A percentile compares a stretch with the other conserved stretches of the same genome.
Evolutionary conservation across 2,329 filamentous ascomycete species (phyloP).

Genomic region (Aphanocladium album): DNA sequence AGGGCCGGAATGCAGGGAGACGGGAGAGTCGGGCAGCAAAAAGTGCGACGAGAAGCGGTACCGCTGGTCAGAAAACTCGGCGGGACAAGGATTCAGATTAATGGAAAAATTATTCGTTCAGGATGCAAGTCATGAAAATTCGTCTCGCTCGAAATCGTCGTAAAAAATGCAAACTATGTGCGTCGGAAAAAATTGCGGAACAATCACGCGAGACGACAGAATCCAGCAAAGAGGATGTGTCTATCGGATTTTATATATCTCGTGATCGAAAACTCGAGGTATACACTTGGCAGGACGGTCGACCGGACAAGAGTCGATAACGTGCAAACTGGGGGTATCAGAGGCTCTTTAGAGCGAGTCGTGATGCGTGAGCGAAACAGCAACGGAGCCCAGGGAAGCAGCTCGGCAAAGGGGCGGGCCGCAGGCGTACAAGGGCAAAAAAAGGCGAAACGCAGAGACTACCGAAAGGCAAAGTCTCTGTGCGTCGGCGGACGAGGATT

Average conservation of each 20-base stretch:
- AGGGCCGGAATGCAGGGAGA: neutral
- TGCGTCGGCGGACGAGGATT: neutral
- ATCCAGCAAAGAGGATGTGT: neutral
- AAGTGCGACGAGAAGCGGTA: neutral
- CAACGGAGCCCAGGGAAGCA: neutral
- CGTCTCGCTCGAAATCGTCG: conserved; percentile 10
- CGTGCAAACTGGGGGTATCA: neutral
- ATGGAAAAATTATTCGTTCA: neutral
- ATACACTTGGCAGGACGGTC: neutral
- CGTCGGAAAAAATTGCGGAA: neutral
- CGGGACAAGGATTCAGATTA: neutral
- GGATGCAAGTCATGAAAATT: conserved; percentile 9
- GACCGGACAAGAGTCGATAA: neutral
- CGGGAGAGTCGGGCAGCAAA: neutral
- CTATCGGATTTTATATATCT: neutral
- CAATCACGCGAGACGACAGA: neutral
- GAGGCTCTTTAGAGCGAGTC: neutral
- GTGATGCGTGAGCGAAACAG: conserved; percentile 2
- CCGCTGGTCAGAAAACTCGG: neutral
- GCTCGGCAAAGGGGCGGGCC: conserved; percentile 1
- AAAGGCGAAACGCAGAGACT: neutral
- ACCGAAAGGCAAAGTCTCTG: neutral
- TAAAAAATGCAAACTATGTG: neutral
- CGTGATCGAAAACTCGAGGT: neutral
- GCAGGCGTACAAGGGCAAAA: neutral